These are phyloP conservation scores for Glomus cerebriforme DNA, from an alignment of 192 early-diverging fungal species.

Conservation along the genomic window DNA sequence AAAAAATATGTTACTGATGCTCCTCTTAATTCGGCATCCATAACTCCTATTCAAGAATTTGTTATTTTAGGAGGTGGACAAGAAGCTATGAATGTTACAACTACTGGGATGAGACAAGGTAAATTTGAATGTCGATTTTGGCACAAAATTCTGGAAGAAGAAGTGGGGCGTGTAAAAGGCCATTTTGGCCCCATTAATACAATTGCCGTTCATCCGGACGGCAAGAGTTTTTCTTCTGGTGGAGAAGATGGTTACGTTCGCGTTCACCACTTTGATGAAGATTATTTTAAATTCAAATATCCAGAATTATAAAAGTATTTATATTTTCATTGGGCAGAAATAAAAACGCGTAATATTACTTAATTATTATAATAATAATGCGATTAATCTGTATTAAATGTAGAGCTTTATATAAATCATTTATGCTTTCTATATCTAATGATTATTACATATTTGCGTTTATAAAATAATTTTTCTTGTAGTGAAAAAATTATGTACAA, in stretches of 20 bases:
- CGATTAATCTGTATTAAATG: neutral
- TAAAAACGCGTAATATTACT: neutral
- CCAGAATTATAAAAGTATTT: slow-evolving; percentile 47
- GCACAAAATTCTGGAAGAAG: slow-evolving; percentile 95
- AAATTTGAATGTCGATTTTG: slow-evolving; percentile 98
- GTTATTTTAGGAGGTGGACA: slow-evolving; percentile 96
- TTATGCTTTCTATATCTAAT: neutral
- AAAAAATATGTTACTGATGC: slow-evolving; percentile 87
- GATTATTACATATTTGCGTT: neutral
- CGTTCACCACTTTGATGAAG: slow-evolving; percentile 93
- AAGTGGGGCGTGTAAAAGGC: slow-evolving; percentile 95
- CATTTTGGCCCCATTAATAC: slow-evolving; percentile 99
- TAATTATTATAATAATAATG: neutral
- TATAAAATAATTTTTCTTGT: neutral
- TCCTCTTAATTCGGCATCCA: slow-evolving; percentile 87
- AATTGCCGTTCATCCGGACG: slow-evolving; percentile 94
- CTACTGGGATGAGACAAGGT: slow-evolving; percentile 83
- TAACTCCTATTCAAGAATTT: slow-evolving; percentile 85
- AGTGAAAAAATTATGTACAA: neutral
- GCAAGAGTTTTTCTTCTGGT: slow-evolving; percentile 90
- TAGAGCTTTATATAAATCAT: neutral
- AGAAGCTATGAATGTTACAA: slow-evolving; percentile 97
- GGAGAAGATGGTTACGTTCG: slow-evolving; percentile 99
- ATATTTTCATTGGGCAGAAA: neutral
- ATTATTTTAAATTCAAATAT: slow-evolving; percentile 94